phyloP scores from a whole-genome alignment of 2,329 filamentous ascomycete genomes.

The Venturia carpophila region DNA sequence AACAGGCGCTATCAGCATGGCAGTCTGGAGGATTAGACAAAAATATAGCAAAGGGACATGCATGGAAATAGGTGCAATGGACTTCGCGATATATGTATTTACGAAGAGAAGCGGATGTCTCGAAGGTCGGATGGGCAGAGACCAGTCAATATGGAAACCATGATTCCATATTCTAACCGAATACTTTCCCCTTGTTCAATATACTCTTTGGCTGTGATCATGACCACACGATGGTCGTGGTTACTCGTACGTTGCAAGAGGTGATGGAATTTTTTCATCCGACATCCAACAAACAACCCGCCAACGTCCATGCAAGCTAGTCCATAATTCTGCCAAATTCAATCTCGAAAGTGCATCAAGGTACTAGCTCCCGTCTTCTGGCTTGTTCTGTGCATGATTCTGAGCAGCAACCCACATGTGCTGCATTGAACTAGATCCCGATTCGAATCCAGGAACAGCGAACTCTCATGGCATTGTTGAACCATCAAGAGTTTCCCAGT shows the following conservation, averaged over 20 bases:
- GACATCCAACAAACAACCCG: too few species aligned
- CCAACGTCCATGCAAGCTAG: not conserved
- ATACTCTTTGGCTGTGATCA: not conserved
- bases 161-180: not conserved
- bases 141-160: not conserved
- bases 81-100: not conserved
- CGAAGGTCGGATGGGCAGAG: not conserved
- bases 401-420: not conserved
- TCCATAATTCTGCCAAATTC: not conserved
- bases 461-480: not conserved
- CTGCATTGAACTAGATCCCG: not conserved
- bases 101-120: not conserved
- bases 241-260: too few species aligned
- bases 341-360: not conserved
- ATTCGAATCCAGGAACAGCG: not conserved
- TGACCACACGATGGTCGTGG: not conserved
- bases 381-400: not conserved
- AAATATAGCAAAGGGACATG: not conserved
- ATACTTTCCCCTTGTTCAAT: not conserved
- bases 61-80: not conserved
- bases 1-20: conserved; percentile 2
- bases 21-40: not conserved
- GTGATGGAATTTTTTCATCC: too few species aligned
- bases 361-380: not conserved
- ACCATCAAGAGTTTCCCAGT: too few species aligned